Conservation (phyloP, 2,329 filamentous ascomycete species). For the Ascochyta fabae region DNA sequence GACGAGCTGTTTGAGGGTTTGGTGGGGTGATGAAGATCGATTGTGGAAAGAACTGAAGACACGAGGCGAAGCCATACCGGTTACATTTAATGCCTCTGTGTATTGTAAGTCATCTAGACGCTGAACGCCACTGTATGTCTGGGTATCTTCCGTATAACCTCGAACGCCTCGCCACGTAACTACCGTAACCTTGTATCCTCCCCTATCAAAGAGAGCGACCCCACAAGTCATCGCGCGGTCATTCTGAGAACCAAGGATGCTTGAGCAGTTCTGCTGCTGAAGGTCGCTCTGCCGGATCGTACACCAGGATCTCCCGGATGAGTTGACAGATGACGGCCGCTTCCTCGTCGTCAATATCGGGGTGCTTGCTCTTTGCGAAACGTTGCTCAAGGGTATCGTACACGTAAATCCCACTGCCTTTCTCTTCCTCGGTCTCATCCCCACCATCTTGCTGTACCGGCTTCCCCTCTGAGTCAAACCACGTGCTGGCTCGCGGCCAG, state of each 20-base stretch:
- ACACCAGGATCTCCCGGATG: slow-evolving; percentile 38
- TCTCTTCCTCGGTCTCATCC: neutral
- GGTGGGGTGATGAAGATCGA: slow-evolving; percentile 54
- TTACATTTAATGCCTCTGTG: neutral
- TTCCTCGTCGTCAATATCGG: slow-evolving; percentile 35
- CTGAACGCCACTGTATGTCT: neutral
- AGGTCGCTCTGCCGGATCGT: slow-evolving; percentile 38
- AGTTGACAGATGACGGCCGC: slow-evolving; percentile 31
- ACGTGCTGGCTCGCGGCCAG: slow-evolving; percentile 35
- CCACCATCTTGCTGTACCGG: neutral
- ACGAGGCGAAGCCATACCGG: neutral
- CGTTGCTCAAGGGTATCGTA: slow-evolving; percentile 28
- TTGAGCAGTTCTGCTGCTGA: slow-evolving; percentile 34
- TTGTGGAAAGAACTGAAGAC: neutral
- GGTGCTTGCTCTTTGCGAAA: slow-evolving; percentile 29
- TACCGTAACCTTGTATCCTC: neutral
- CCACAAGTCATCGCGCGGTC: neutral
- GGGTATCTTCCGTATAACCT: neutral
- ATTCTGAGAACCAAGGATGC: slow-evolving; percentile 38
- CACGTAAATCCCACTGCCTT: neutral
- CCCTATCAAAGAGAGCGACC: no score
- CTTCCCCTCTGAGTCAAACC: slow-evolving; percentile 18
- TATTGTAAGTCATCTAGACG: neutral
- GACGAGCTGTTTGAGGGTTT: slow-evolving; percentile 78
- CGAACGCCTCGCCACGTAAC: neutral